Evolutionary conservation across 2,329 filamentous ascomycete species (phyloP).

Genomic region (Fusarium torreyae): DNA sequence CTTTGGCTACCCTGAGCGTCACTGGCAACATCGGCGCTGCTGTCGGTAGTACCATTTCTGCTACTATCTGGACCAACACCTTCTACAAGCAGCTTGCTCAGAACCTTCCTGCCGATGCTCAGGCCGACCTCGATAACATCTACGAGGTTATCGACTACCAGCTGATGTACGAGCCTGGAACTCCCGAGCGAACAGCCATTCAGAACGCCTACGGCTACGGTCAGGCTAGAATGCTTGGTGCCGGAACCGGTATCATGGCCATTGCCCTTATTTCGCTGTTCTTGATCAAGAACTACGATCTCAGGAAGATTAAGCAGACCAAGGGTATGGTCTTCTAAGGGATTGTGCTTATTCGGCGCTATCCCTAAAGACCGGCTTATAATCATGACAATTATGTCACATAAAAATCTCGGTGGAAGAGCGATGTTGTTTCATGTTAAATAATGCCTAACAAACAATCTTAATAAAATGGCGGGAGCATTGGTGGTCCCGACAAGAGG

Average conservation of each 20-base stretch:
- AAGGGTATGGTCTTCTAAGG: constrained; percentile 67
- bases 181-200: constrained; percentile 64
- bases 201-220: constrained; percentile 70
- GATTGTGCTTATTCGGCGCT: not conserved
- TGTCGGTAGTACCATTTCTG: constrained; percentile 51
- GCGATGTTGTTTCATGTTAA: constrained; percentile 8
- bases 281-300: constrained; percentile 65
- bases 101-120: constrained; percentile 63
- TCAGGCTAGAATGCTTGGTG: constrained; percentile 64
- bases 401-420: constrained; percentile 19
- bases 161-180: constrained; percentile 64
- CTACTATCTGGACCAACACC: constrained; percentile 53
- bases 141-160: constrained; percentile 69
- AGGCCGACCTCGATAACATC: constrained; percentile 61
- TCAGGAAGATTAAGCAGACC: constrained; percentile 64
- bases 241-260: constrained; percentile 53
- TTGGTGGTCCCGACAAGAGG: not conserved
- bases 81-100: constrained; percentile 60
- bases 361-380: not conserved
- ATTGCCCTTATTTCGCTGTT: constrained; percentile 57
- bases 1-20: constrained; percentile 50
- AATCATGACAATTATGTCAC: not conserved
- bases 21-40: constrained; percentile 50
- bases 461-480: constrained; percentile 15
- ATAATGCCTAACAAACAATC: constrained; percentile 2